Evolutionary conservation across 805 yeast genomes (phyloP), one percentile per base, ranked within the genome.

Genomic region (Hanseniaspora clermontiae): DNA sequence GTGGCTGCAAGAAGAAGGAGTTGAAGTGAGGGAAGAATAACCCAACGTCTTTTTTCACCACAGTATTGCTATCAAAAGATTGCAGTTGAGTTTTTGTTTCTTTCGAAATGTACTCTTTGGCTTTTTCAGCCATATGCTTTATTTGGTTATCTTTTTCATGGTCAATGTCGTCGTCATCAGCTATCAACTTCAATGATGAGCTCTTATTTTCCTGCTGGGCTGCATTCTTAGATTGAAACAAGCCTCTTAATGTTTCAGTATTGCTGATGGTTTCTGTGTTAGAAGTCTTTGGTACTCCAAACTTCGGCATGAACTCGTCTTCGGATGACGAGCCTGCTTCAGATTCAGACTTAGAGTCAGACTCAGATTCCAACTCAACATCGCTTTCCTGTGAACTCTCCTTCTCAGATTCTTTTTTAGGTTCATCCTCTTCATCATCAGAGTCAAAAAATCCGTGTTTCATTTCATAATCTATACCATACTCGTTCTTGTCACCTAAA

Each of bases 1-100:
- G 97, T 0, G 96, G 83, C 51, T 78, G 79, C 60, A 91, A 72
- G 70, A 87, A 91, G 0, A 96, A 96, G 0, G 97, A 90, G 19
- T 84, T 84, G 12, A 75, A 71, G 66, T 91, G 97, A 1, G 83
- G 72, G 77, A 95, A 91, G 68, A 91, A 90, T 38, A 89, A 71
- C 8, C 87, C 81, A 49, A 70, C 64, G 38, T 42, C 62, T 57
- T 55, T 67, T 65, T 51, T 64, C 64, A 48, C 39, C 14, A 43
- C 57, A 4, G 59, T 54, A 14, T 50, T 14, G 6, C 59, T 46
- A 9, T 57, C 60, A 8, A 39, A 29, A 9, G 39, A 14, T 2
- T 36, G 36, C 53, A 32, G 11, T 10, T 31, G 27, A 5, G 48
- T 29, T 3, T 58, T 42, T 27, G 53, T 55, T 49, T 52, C 58